phyloP scores from a whole-genome alignment of 768 basidiomycete genomes.

The Tulasnella sp. region DNA sequence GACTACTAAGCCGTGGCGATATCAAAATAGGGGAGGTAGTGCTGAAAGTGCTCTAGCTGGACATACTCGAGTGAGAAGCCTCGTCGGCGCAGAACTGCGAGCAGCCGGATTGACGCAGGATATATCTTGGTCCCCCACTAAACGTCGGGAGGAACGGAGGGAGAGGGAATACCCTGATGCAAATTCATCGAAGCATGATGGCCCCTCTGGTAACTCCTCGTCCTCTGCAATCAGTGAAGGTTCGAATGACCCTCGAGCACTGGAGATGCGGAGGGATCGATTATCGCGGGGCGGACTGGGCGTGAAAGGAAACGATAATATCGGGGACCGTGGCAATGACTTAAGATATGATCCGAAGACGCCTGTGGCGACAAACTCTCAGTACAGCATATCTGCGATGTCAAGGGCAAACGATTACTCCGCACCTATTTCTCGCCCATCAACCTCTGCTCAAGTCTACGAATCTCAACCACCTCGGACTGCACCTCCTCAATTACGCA shows the following conservation, averaged over 20 bases:
- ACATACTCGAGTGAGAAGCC: slow-evolving; percentile 42
- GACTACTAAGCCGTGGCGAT: slow-evolving; percentile 24
- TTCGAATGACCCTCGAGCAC: not conserved
- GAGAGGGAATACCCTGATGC: not conserved
- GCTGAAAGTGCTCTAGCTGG: slow-evolving; percentile 47
- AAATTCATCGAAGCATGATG: not conserved
- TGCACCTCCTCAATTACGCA: slow-evolving; percentile 27
- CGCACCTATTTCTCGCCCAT: slow-evolving; percentile 17
- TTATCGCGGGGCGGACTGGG: too few relatives aligned
- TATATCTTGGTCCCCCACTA: too few relatives aligned
- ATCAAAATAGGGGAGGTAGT: slow-evolving; percentile 50
- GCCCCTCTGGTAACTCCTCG: too few relatives aligned
- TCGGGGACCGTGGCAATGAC: too few relatives aligned
- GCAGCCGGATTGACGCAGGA: slow-evolving; percentile 53
- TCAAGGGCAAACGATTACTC: too few relatives aligned
- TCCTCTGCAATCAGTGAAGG: slow-evolving; percentile 7
- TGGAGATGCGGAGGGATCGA: slow-evolving; percentile 10
- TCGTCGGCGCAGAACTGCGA: slow-evolving; percentile 54
- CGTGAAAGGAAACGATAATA: too few relatives aligned
- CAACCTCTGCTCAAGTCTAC: slow-evolving; percentile 25
- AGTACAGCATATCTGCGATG: too few relatives aligned
- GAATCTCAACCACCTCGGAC: slow-evolving; percentile 28
- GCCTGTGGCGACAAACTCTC: too few relatives aligned
- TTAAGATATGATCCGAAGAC: too few relatives aligned
- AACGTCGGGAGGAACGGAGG: slow-evolving; percentile 1